Percentiles rank a stretch among this genome's conserved stretches.
Evolutionary conservation across 1,284 basidiomycete genomes (phyloP).

Genomic region (Pulveroboletus ridleyi): DNA sequence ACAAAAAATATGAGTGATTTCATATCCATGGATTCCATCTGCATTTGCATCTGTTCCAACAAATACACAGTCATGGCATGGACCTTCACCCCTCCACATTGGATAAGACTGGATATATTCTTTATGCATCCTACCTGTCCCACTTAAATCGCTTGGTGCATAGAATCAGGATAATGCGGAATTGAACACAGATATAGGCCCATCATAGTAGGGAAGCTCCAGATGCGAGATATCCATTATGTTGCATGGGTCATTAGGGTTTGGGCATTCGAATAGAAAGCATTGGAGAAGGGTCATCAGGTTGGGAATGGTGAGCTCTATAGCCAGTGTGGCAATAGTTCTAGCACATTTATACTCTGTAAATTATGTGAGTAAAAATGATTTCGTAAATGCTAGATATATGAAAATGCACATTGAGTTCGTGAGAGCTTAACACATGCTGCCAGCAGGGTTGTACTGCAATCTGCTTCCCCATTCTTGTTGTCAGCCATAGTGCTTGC

Average conservation of each 20-base stretch:
- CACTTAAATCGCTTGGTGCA: conserved; percentile 38
- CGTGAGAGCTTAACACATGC: not conserved
- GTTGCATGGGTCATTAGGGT: conserved; percentile 11
- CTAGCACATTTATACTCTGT: conserved; percentile 15
- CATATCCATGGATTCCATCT: conserved; percentile 24
- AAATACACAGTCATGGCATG: conserved; percentile 31
- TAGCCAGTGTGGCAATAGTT: conserved; percentile 6
- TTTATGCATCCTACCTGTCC: conserved; percentile 28
- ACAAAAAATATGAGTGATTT: conserved; percentile 23
- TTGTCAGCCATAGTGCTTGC: not conserved
- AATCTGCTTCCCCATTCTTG: conserved; percentile 2
- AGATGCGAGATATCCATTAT: not conserved
- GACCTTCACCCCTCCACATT: conserved; percentile 16
- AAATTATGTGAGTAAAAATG: not conserved
- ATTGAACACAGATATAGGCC: conserved; percentile 15
- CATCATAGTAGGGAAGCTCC: conserved; percentile 13
- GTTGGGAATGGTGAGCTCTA: conserved; percentile 22
- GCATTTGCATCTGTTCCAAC: conserved; percentile 16
- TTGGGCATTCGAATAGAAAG: conserved; percentile 11
- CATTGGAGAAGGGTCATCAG: conserved; percentile 16
- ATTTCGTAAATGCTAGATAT: not conserved
- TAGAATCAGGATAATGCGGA: conserved; percentile 26
- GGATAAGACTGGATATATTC: conserved; percentile 35
- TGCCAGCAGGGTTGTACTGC: not conserved
- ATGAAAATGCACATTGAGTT: not conserved